Evolutionary conservation across 768 basidiomycete species (phyloP).

Genomic region (Rhodotorula babjevae): DNA sequence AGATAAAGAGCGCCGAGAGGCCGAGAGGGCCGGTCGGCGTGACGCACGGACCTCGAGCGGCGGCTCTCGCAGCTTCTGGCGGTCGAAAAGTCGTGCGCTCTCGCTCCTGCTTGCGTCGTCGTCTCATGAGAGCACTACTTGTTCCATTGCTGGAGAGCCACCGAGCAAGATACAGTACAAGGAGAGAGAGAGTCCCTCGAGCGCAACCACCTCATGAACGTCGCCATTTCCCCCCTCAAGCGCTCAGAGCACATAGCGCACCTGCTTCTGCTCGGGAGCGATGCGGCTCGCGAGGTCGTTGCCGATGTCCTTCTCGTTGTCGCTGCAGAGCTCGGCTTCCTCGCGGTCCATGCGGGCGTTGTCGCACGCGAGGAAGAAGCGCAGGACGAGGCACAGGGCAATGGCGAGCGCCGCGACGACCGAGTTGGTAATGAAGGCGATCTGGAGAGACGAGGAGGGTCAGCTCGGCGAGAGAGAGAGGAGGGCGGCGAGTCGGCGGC

Average conservation of each 20-base stretch:
- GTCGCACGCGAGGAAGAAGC: conserved; percentile 34
- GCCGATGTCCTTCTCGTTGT: not conserved
- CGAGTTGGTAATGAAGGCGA: conserved; percentile 13
- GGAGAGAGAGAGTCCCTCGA: too few relatives aligned
- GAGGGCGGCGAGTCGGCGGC: not conserved
- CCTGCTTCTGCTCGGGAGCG: conserved; percentile 1
- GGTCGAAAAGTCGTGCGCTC: too few relatives aligned
- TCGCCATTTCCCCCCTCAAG: too few relatives aligned
- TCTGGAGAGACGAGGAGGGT: conserved; percentile 22
- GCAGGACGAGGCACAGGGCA: conserved; percentile 26
- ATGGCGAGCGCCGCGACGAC: conserved; percentile 10
- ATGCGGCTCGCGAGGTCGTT: not conserved
- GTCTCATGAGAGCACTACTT: too few relatives aligned
- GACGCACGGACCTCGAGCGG: too few relatives aligned
- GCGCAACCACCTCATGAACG: too few relatives aligned
- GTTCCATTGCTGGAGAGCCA: too few relatives aligned
- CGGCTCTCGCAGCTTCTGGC: too few relatives aligned
- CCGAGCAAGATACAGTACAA: too few relatives aligned
- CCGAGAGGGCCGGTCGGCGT: too few relatives aligned
- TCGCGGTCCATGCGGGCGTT: conserved; percentile 42
- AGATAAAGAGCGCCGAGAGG: too few relatives aligned
- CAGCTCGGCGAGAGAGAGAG: not conserved
- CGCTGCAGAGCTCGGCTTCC: conserved; percentile 3
- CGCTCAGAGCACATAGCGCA: conserved; percentile 23
- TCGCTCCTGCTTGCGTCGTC: too few relatives aligned